A percentile compares a stretch with the other conserved stretches of the same genome.
Conservation (phyloP, 208 protist genomes). For the Balamuthia mandrillaris region DNA sequence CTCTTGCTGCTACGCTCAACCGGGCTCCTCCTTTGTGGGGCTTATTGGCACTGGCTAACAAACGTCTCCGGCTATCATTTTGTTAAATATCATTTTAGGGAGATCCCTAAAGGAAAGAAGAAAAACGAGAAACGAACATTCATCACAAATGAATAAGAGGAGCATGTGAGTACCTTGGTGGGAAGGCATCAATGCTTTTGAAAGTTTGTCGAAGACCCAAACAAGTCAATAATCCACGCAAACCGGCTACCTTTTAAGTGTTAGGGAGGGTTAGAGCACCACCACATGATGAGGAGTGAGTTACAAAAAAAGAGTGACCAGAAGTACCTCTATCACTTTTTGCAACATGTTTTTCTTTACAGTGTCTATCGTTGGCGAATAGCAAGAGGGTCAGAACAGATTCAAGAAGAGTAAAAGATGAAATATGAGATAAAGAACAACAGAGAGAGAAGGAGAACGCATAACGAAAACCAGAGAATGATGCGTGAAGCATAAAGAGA, state of each 20-base stretch:
- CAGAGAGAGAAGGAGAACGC: neutral
- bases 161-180: neutral
- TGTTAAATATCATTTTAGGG: neutral
- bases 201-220: neutral
- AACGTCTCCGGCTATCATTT: neutral
- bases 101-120: neutral
- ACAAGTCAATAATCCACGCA: neutral
- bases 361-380: neutral
- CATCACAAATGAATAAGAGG: too few species aligned
- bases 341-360: neutral
- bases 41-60: neutral
- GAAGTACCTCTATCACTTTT: neutral
- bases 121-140: too few species aligned
- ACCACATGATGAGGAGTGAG: too few species aligned
- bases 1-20: neutral
- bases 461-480: neutral
- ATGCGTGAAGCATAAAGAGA: neutral
- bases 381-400: neutral
- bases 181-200: conserved; percentile 25
- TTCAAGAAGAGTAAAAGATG: neutral
- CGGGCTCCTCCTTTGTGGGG: neutral
- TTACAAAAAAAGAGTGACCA: neutral
- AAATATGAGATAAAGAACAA: neutral
- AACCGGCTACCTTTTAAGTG: neutral
- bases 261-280: neutral